Conservation (phyloP, 1,139 yeast genomes). For the Debaryomyces fabryi region DNA sequence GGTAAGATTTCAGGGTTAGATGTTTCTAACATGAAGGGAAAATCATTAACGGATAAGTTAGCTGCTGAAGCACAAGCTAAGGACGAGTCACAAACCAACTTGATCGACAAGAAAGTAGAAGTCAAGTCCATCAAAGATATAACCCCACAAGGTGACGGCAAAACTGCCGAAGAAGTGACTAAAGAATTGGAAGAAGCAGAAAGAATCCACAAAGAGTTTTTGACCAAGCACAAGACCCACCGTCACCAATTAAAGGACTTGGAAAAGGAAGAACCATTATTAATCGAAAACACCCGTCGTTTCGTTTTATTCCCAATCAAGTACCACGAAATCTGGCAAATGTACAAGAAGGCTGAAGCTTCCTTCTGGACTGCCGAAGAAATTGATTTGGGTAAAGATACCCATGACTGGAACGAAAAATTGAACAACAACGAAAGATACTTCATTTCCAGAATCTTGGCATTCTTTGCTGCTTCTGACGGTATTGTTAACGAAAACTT, state of each 20-base stretch:
- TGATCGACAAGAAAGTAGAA: constrained; percentile 20
- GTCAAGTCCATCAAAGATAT: constrained; percentile 9
- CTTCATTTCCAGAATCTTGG: constrained; percentile 88
- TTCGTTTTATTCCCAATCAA: constrained; percentile 96
- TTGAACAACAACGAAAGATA: constrained; percentile 87
- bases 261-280: constrained; percentile 89
- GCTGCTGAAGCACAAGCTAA: constrained; percentile 50
- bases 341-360: constrained; percentile 98
- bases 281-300: constrained; percentile 83
- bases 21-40: constrained; percentile 35
- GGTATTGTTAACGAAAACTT: constrained; percentile 97
- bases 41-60: constrained; percentile 46
- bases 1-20: constrained; percentile 49
- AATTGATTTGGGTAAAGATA: constrained; percentile 91
- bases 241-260: constrained; percentile 71
- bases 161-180: constrained; percentile 16
- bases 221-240: constrained; percentile 62
- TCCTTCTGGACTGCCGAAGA: constrained; percentile 99
- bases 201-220: constrained; percentile 53
- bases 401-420: constrained; percentile 83
- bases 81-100: constrained; percentile 36
- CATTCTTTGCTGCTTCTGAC: constrained; percentile 98
- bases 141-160: constrained; percentile 16
- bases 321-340: constrained; percentile 98
- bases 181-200: constrained; percentile 24